A percentile compares a stretch with the other conserved stretches of the same genome.
Conservation (phyloP, 352 stramenopile species). For the Halophytophthora polymorphica region DNA sequence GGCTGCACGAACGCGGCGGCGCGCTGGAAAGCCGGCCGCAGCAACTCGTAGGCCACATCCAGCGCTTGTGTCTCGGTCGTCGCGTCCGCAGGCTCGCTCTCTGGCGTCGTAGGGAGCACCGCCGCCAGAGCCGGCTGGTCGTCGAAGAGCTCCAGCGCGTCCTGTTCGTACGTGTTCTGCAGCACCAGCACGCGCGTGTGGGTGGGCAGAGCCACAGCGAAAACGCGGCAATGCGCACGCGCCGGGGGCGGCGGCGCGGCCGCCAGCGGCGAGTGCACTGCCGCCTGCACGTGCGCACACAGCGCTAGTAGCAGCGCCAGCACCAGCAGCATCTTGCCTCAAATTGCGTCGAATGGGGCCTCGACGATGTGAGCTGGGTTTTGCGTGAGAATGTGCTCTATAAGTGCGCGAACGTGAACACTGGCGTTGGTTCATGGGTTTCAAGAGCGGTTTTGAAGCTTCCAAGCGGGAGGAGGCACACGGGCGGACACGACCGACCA, state of each 20-base stretch:
- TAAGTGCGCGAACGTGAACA: too few relatives aligned
- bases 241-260: constrained; percentile 9
- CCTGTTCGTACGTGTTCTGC: constrained; percentile 46
- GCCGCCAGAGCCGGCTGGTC: constrained; percentile 25
- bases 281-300: too few relatives aligned
- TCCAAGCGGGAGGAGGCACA: too few relatives aligned
- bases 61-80: constrained; percentile 19
- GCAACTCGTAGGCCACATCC: constrained; percentile 34
- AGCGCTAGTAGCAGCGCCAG: too few relatives aligned
- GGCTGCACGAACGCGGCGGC: constrained; percentile 35
- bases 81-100: background rate
- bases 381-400: too few relatives aligned
- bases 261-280: too few relatives aligned
- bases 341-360: too few relatives aligned
- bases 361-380: too few relatives aligned
- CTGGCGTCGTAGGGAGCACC: constrained; percentile 13
- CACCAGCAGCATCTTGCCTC: too few relatives aligned
- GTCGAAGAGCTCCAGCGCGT: constrained; percentile 46
- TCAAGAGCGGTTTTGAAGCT: too few relatives aligned
- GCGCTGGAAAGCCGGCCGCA: constrained; percentile 42
- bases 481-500: too few relatives aligned
- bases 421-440: too few relatives aligned
- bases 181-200: constrained; percentile 51
- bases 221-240: constrained; percentile 47
- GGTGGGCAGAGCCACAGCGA: constrained; percentile 34